Percentiles rank a stretch among this genome's conserved stretches.
Evolutionary conservation across 352 stramenopile genomes (phyloP).

Genomic region (Hyaloperonospora arabidopsidis): DNA sequence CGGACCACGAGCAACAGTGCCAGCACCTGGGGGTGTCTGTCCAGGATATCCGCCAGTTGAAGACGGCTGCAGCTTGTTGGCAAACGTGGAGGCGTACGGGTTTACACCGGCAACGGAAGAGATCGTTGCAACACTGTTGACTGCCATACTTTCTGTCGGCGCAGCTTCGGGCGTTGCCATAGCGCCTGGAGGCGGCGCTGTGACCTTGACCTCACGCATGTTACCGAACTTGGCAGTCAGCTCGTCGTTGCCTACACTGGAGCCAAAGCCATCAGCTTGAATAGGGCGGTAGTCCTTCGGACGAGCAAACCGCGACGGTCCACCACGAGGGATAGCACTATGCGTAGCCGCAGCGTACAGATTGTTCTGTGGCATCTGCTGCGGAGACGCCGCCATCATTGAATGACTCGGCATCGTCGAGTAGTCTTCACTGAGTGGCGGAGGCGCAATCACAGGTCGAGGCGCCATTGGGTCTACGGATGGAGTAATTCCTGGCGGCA

Average conservation of each 20-base stretch:
- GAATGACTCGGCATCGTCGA: conserved; percentile 18
- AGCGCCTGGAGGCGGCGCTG: conserved; percentile 51
- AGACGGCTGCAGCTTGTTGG: conserved; percentile 14
- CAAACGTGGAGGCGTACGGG: conserved; percentile 46
- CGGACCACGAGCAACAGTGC: conserved; percentile 28
- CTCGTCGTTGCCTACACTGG: conserved; percentile 82
- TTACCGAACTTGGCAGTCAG: conserved; percentile 88
- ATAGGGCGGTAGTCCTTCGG: conserved; percentile 76
- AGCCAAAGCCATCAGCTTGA: conserved; percentile 83
- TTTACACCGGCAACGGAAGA: conserved; percentile 32
- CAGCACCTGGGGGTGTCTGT: conserved; percentile 25
- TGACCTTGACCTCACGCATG: conserved; percentile 71
- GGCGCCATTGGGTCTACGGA: conserved; percentile 59
- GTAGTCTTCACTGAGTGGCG: conserved; percentile 54
- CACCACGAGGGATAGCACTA: conserved; percentile 67
- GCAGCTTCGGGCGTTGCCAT: conserved; percentile 12
- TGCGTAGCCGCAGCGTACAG: conserved; percentile 74
- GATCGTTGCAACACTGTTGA: conserved; percentile 1
- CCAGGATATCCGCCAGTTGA: conserved; percentile 32
- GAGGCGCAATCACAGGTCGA: conserved; percentile 54
- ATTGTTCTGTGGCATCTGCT: conserved; percentile 40
- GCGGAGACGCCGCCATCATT: conserved; percentile 27
- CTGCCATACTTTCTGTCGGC: conserved; percentile 6
- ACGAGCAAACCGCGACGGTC: conserved; percentile 41
- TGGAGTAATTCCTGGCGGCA: conserved; percentile 71